Base-by-base conservation (phyloP, 2,329 filamentous ascomycete species). In the Knufia fluminis region DNA sequence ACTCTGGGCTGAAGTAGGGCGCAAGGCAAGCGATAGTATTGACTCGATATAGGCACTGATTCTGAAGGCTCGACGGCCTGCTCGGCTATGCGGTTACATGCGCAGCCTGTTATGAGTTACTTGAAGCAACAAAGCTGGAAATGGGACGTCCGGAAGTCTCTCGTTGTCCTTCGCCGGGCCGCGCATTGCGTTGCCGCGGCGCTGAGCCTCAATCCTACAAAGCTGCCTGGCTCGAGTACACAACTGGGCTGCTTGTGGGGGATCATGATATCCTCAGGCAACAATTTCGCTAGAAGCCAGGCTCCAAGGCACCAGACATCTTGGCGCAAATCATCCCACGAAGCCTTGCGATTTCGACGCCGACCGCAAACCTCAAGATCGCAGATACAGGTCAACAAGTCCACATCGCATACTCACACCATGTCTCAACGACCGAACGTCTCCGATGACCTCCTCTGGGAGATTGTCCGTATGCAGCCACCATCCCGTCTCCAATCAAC, bases 371-470 rank as follows among this genome's bases (percentile, higher is more conserved):
- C n/a, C 14, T 31, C 39, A 16, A 48, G 35, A 28, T 19, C 35
- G 14, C 17, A 39, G 14, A 7, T 3, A 12, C n/a, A 28, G 23
- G 8, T n/a, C 7, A 12, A 10, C 17, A 35, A 20, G 26, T 20
- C 32, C 3, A 20, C 10, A 28, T 33, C n/a, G 26, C 33, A 40
- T 2, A 4, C 24, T 6, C 4, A 10, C 47, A 42, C 36, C 20
- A 59, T 59, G 57, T 55, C 65, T 65, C 62, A 70, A 66, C 77
- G 80, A 71, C 71, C 82, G 64, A 87, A 89, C 77, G 78, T 94
- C 68, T 94, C 89, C 71, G 74, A 83, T 68, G 90, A 96, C 75
- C 79, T 96, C 65, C 76, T 95, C 78, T 97, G 91, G 91, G 85
- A 91, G 80, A 76, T 94, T 72, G 83, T 84, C 79, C 87, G 90